Evolutionary conservation across 2,329 filamentous ascomycete genomes (phyloP), one percentile per base, ranked within the genome.

Genomic region (Tympanopsis confertula): DNA sequence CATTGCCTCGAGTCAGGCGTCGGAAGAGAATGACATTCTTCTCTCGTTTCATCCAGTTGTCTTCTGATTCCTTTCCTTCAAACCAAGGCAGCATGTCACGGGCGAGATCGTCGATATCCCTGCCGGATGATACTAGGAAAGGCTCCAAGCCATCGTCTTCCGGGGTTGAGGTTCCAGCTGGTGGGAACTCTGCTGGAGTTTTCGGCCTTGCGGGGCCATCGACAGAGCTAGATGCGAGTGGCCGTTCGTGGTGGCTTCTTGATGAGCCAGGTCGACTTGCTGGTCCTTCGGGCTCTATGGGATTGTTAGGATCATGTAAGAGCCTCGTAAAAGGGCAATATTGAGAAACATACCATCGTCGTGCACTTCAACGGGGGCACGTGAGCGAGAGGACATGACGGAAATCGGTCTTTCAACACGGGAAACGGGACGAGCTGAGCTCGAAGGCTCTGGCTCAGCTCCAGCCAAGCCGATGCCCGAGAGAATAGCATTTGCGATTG

Each of bases 11-110:
- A 5, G 70, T 61, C 14, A 81, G 60, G 35, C 69, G 63, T 36
- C 76, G 65, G n/a, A 81, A 55, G 44, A 71, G 73, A 18, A 65
- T 55, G 13, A 73, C 60, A 39, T 62, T 66, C 54, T 74, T 75
- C 48, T 81, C 76, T 47, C 77, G 64, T 4, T 61, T 58, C 38
- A 68, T 53, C 76, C 77, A 82, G 43, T 82, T 82, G 26, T 69
- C 60, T 52, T 81, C 77, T 0, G 67, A 66, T 53, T 82, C 77
- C 47, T 64, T 71, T 18, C 76, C 77, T 45, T 80, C 74, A 41
- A 81, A 79, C 45, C 61, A 58, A 13, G 68, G 69, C 5, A 64
- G 53, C 71, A 82, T 78, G 18, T 69, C 65, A 13, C 68, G 63
- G 45, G 78, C 68, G 3, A 68, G 61, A 22, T 78, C 74, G 36